These are phyloP conservation scores for Akanthomyces muscarius DNA, from an alignment of 2,329 filamentous ascomycete species.

Conservation along the genomic window DNA sequence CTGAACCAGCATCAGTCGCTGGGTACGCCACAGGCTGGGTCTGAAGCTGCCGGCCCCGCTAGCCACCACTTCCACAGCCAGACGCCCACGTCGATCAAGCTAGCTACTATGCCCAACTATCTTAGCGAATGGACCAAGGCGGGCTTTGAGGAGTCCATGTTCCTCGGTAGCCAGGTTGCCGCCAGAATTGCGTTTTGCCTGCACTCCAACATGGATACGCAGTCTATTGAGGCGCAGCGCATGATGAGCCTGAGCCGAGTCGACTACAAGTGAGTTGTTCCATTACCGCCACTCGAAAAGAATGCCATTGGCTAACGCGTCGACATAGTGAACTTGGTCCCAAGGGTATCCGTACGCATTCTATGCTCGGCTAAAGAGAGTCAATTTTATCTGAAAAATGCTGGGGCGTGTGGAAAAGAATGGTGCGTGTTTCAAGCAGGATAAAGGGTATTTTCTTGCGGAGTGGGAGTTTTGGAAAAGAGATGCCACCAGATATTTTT, in stretches of 20 bases:
- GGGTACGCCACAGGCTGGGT: slow-evolving; percentile 39
- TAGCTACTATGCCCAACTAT: slow-evolving; percentile 74
- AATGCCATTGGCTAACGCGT: slow-evolving; percentile 18
- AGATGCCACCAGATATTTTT: neutral
- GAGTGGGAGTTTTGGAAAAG: slow-evolving; percentile 11
- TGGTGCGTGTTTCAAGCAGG: neutral
- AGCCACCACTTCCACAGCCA: slow-evolving; percentile 54
- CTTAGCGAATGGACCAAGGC: slow-evolving; percentile 87
- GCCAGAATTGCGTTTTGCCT: slow-evolving; percentile 59
- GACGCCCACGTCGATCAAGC: slow-evolving; percentile 81
- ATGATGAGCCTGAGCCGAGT: slow-evolving; percentile 55
- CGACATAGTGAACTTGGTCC: slow-evolving; percentile 48
- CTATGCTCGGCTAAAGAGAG: slow-evolving; percentile 44
- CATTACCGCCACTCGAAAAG: neutral
- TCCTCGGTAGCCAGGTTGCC: slow-evolving; percentile 83
- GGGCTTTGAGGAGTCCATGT: slow-evolving; percentile 74
- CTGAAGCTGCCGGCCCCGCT: slow-evolving; percentile 33
- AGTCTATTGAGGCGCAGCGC: slow-evolving; percentile 49
- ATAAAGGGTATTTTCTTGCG: neutral
- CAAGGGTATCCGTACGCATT: slow-evolving; percentile 51
- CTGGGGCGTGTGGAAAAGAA: too few species aligned
- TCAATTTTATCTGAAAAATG: too few species aligned
- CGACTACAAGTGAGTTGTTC: slow-evolving; percentile 54
- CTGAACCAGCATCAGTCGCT: slow-evolving; percentile 33
- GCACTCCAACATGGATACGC: slow-evolving; percentile 51